Percentiles rank a stretch among this genome's conserved stretches.
Conservation (phyloP, 2,329 filamentous ascomycete genomes). For the Pseudocercospora cruenta region DNA sequence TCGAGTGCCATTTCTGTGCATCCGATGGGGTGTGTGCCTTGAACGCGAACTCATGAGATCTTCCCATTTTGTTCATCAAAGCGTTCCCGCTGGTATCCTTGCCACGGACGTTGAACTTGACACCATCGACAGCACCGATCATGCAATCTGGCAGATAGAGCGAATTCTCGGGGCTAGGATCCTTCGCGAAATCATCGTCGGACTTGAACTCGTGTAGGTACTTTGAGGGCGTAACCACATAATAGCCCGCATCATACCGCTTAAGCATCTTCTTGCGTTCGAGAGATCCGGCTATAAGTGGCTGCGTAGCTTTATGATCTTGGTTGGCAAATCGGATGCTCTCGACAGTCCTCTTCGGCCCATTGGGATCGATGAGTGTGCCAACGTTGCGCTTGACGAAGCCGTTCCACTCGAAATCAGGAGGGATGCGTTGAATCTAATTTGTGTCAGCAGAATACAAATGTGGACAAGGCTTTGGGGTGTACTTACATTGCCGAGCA, state of each 20-base stretch:
- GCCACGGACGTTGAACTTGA: conserved; percentile 93
- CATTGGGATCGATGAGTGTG: conserved; percentile 76
- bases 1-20: conserved; percentile 81
- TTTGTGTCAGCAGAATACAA: neutral
- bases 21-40: conserved; percentile 82
- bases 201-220: conserved; percentile 97
- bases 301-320: conserved; percentile 75
- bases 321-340: conserved; percentile 86
- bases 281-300: conserved; percentile 83
- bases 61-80: conserved; percentile 77
- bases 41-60: conserved; percentile 79
- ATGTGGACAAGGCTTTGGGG: neutral
- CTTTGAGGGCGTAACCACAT: conserved; percentile 84
- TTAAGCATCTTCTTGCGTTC: conserved; percentile 90
- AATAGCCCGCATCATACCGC: conserved; percentile 79
- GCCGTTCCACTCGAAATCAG: conserved; percentile 88
- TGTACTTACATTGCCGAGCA: conserved; percentile 62
- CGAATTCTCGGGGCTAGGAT: conserved; percentile 82
- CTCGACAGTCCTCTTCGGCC: conserved; percentile 72
- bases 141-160: conserved; percentile 90
- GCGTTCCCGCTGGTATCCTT: conserved; percentile 82
- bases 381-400: conserved; percentile 74
- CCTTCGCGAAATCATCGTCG: conserved; percentile 72
- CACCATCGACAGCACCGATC: conserved; percentile 71
- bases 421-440: conserved; percentile 71